Conservation (phyloP, 2,329 filamentous ascomycete species). For the Aspergillus pseudoterreus region DNA sequence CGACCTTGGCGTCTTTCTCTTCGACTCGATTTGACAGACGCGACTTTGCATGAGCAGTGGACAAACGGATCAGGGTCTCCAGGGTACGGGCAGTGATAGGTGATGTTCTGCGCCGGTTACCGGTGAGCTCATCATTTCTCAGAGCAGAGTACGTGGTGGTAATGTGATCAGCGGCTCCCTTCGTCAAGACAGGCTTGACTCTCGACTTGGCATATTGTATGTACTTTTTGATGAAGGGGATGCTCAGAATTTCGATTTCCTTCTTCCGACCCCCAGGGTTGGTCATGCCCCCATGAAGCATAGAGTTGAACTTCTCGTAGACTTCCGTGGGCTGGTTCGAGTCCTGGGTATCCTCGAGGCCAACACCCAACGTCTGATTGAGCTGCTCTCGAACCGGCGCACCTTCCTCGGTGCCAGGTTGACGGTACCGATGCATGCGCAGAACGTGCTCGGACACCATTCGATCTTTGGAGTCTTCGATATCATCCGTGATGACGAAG, state of each 20-base stretch:
- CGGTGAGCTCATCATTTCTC: constrained; percentile 91
- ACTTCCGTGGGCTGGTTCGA: constrained; percentile 77
- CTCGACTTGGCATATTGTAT: constrained; percentile 96
- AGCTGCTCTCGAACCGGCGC: constrained; percentile 87
- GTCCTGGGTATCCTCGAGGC: constrained; percentile 70
- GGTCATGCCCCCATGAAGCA: constrained; percentile 91
- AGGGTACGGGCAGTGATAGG: constrained; percentile 96
- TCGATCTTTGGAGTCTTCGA: constrained; percentile 87
- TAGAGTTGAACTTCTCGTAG: constrained; percentile 92
- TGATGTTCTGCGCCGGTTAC: constrained; percentile 87
- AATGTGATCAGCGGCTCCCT: constrained; percentile 88
- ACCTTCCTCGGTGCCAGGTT: constrained; percentile 88
- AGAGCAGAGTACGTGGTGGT: constrained; percentile 86
- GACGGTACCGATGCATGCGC: constrained; percentile 93
- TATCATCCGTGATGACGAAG: constrained; percentile 97
- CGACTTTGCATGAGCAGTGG: constrained; percentile 92
- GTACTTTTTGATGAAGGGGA: constrained; percentile 99
- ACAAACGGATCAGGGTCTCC: constrained; percentile 95
- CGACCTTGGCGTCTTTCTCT: constrained; percentile 80
- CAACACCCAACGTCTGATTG: constrained; percentile 80
- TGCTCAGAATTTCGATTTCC: constrained; percentile 84
- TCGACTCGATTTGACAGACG: constrained; percentile 85
- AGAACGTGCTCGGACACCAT: constrained; percentile 94
- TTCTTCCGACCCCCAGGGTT: constrained; percentile 70
- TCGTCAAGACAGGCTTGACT: constrained; percentile 84